Conservation (phyloP, 1,139 yeast species). For the Kodamaea arcana region DNA sequence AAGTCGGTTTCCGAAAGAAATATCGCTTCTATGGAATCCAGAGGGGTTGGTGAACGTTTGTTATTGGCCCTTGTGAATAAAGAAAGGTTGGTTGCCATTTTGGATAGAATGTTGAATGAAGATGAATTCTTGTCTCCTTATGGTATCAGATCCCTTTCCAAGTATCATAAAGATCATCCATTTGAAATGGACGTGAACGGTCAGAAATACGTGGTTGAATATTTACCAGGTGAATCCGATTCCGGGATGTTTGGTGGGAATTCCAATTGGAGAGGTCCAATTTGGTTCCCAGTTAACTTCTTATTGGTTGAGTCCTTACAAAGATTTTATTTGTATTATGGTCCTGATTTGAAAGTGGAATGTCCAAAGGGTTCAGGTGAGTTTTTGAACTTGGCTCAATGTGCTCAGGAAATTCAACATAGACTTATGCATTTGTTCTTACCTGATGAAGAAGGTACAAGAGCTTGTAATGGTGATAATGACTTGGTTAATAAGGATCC, state of each 20-base stretch:
- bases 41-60: constrained; percentile 86
- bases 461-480: constrained; percentile 79
- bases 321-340: constrained; percentile 86
- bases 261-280: constrained; percentile 98
- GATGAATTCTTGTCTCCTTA: constrained; percentile 81
- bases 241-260: constrained; percentile 97
- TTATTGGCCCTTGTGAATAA: constrained; percentile 78
- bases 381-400: constrained; percentile 77
- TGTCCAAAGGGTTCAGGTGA: constrained; percentile 90
- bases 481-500: constrained; percentile 64
- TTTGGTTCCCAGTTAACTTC: constrained; percentile 95
- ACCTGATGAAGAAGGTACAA: constrained; percentile 64
- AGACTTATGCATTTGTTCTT: constrained; percentile 77
- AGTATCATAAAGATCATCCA: constrained; percentile 83
- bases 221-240: constrained; percentile 90
- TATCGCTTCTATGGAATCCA: constrained; percentile 79
- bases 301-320: constrained; percentile 84
- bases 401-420: constrained; percentile 89
- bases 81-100: constrained; percentile 73
- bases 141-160: constrained; percentile 88
- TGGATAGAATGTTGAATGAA: constrained; percentile 83
- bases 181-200: constrained; percentile 86
- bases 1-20: constrained; percentile 76
- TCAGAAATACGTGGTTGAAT: constrained; percentile 65
- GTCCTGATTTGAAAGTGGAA: constrained; percentile 80